Evolutionary conservation across 805 yeast genomes (phyloP), one percentile per base, ranked within the genome.

Genomic region (Hanseniaspora pseudoguilliermondii): DNA sequence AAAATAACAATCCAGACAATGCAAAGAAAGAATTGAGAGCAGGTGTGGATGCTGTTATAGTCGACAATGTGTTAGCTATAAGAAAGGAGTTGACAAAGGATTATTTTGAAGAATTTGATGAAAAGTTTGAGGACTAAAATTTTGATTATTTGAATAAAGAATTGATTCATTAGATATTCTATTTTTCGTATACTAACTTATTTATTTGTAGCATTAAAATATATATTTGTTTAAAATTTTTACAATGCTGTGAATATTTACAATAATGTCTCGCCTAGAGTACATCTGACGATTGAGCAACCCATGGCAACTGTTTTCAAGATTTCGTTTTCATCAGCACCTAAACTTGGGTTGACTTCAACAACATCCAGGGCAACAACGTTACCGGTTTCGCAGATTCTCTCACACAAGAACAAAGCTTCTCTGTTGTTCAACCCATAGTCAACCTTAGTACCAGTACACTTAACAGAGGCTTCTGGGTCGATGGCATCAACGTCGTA

Each of bases 21-120:
- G 89, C 95, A 32, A 82, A 81, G 61, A 72, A 85, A 57, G 96
- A 91, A 69, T 83, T 91, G 83, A 81, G 80, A 60, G 90, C 95
- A 3, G 97, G 97, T 9, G 96, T 91, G 13, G 97, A 91, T 73
- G 98, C 98, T 0, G 97, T 91, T n/a, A 91, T 91, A 70, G 97
- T 87, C 3, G 97, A 91, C 69, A 83, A 87, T 55, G 97, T 91
- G 1, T 74, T 90, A 64, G 96, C 96, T 0, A 95, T 90, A n/a
- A 76, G 95, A 65, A 84, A 84, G 62, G 96, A 86, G 8, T 74
- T 90, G 59, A 78, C 79, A 9, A 70, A 65, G 49, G 67, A 54
- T 27, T 48, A 47, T 18, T 46, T 54, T n/a, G 48, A 47, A 35
- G 48, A 54, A 18, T 27, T 29, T 16, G 52, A 47, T 41, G 48